Conservation (phyloP, 2,329 filamentous ascomycete genomes). For the Trichophyton mentagrophytes region DNA sequence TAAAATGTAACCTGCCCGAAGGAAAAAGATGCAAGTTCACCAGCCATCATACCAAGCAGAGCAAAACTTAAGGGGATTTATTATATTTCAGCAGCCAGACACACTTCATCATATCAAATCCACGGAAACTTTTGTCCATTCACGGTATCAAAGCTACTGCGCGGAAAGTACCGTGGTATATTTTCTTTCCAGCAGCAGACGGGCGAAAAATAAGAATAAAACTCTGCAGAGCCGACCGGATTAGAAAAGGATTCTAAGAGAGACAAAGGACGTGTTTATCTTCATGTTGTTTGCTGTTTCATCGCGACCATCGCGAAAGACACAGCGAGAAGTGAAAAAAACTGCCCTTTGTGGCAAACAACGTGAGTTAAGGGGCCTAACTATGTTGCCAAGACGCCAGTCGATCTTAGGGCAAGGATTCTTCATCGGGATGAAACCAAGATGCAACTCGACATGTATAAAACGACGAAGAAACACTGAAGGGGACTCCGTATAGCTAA, state of each 20-base stretch:
- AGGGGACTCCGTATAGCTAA: too few species aligned
- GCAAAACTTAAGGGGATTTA: background rate
- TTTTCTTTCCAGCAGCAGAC: background rate
- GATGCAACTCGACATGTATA: background rate
- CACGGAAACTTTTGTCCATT: background rate
- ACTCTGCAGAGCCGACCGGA: background rate
- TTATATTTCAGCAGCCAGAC: background rate
- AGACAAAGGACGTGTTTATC: background rate
- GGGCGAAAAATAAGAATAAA: background rate
- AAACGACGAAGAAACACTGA: background rate
- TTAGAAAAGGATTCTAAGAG: background rate
- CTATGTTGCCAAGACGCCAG: background rate
- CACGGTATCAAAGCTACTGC: background rate
- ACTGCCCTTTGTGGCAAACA: background rate
- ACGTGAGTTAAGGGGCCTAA: background rate
- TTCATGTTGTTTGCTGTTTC: background rate
- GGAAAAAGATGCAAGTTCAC: background rate
- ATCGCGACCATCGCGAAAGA: background rate
- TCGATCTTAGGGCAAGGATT: background rate
- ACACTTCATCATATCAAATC: background rate
- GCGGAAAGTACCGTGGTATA: background rate
- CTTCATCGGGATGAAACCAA: background rate
- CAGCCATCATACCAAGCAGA: background rate
- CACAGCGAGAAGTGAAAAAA: background rate
- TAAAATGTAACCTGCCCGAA: background rate